A percentile compares a stretch with the other conserved stretches of the same genome.
phyloP scores from a whole-genome alignment of 192 early-diverging fungal species.

The Gamsiella multidivaricata region DNA sequence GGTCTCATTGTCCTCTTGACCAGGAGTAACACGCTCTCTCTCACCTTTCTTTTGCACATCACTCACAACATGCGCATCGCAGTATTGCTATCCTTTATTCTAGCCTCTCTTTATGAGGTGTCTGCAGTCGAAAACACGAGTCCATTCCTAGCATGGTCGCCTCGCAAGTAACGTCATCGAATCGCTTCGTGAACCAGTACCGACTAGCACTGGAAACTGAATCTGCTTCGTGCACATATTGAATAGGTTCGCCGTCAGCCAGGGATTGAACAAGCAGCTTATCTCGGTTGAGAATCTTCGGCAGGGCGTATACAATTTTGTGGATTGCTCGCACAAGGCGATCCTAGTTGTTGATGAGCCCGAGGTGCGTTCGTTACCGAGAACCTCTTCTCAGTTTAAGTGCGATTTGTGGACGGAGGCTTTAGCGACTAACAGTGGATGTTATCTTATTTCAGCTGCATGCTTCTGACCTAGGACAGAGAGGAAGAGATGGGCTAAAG shows the following conservation, averaged over 20 bases:
- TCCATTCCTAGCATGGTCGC: slow-evolving; percentile 50
- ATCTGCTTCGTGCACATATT: background rate
- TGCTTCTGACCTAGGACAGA: slow-evolving; percentile 33
- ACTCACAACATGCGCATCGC: slow-evolving; percentile 31
- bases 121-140: slow-evolving; percentile 42
- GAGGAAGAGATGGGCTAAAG: slow-evolving; percentile 38
- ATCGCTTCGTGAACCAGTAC: background rate
- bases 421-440: background rate
- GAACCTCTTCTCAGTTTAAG: background rate
- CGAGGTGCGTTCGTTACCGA: slow-evolving; percentile 14
- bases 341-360: slow-evolving; percentile 49
- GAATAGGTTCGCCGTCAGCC: slow-evolving; percentile 17
- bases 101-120: slow-evolving; percentile 42
- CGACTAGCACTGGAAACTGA: background rate
- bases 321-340: slow-evolving; percentile 43
- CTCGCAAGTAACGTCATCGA: slow-evolving; percentile 30
- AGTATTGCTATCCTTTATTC: slow-evolving; percentile 26
- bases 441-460: slow-evolving; percentile 28
- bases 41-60: too few species aligned
- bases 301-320: slow-evolving; percentile 27
- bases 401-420: background rate
- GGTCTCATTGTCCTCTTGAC: too few species aligned
- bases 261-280: slow-evolving; percentile 24
- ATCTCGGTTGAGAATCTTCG: slow-evolving; percentile 45
- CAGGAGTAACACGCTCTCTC: too few species aligned